Base-by-base conservation (phyloP, 139 green algal species). In the Haematococcus lacustris region DNA sequence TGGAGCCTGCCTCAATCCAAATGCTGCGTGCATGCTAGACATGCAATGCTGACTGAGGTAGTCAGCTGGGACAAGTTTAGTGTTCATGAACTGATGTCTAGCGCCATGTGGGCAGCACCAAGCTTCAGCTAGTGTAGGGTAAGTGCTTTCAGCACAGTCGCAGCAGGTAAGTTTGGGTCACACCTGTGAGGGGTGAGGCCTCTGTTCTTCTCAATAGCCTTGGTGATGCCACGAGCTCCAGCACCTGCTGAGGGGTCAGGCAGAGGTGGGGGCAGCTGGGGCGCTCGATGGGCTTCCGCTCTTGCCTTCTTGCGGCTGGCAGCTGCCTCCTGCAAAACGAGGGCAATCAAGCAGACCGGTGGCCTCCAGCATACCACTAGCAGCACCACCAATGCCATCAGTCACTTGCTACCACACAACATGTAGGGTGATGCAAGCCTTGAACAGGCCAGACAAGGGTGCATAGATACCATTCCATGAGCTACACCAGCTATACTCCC, bases 121-220 rank as follows among this genome's bases (percentile, higher is more conserved):
- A 6, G 4, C n/a, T 68, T 21, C 66, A 57, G 30, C n/a, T 13
- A 28, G 26, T 51, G 17, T 9, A 53, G 17, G 43, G 17, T 9
- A 53, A 53, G 43, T 17, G 7, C 13, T 53, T 37, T 13, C 17
- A 21, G 28, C 37, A 59, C 7, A 57, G 33, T 26, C 3, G 26
- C 39, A 63, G n/a, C 68, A 7, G 28, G 28, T 3, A n/a, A 40
- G 34, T 28, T 26, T 37, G 66, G n/a, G 40, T 13, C 72, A 6
- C 71, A 82, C 73, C 80, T 83, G 82, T 98, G 93, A 6, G 95
- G 93, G 13, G 95, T 99, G 33, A 99, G 89, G 60, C 95, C 95
- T 2, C 91, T 79, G 83, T 99, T 99, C 82, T 93, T 93, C 77
- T 96, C 82, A 35, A 99, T 98, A n/a, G 86, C 83, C 7, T 77